Percentiles rank a stretch among this genome's conserved stretches.
Evolutionary conservation across 805 yeast genomes (phyloP).

Genomic region (Zygotorulaspora chibaensis): DNA sequence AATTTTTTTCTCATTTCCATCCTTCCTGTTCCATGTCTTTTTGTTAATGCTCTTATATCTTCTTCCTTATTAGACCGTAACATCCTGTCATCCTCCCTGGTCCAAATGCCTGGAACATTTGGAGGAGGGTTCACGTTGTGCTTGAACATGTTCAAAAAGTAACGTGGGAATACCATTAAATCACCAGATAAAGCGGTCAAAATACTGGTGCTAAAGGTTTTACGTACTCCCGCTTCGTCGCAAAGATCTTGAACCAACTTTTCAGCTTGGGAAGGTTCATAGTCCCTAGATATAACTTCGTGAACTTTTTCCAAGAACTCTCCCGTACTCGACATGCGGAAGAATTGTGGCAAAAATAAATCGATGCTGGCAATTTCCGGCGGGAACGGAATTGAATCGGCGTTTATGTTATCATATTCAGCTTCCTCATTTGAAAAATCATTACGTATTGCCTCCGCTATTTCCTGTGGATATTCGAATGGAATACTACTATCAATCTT

Average conservation of each 20-base stretch:
- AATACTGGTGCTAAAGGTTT: slow-evolving; percentile 41
- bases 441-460: slow-evolving; percentile 34
- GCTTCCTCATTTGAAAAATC: slow-evolving; percentile 32
- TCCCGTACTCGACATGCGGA: slow-evolving; percentile 26
- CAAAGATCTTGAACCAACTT: slow-evolving; percentile 39
- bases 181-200: slow-evolving; percentile 44
- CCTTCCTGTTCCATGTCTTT: slow-evolving; percentile 41
- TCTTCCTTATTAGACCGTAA: slow-evolving; percentile 35
- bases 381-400: slow-evolving; percentile 33
- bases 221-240: slow-evolving; percentile 41
- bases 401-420: slow-evolving; percentile 28
- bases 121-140: slow-evolving; percentile 42
- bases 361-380: slow-evolving; percentile 32
- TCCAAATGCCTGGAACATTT: slow-evolving; percentile 45
- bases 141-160: slow-evolving; percentile 39
- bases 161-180: slow-evolving; percentile 40
- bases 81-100: slow-evolving; percentile 40
- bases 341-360: slow-evolving; percentile 34
- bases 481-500: slow-evolving; percentile 26
- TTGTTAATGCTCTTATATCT: slow-evolving; percentile 33
- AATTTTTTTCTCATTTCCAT: slow-evolving; percentile 41
- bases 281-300: slow-evolving; percentile 40
- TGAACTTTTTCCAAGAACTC: slow-evolving; percentile 36
- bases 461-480: slow-evolving; percentile 34
- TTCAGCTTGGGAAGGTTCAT: slow-evolving; percentile 42